Base-by-base conservation (phyloP, 768 basidiomycete genomes). In the Mycena sanguinolenta region DNA sequence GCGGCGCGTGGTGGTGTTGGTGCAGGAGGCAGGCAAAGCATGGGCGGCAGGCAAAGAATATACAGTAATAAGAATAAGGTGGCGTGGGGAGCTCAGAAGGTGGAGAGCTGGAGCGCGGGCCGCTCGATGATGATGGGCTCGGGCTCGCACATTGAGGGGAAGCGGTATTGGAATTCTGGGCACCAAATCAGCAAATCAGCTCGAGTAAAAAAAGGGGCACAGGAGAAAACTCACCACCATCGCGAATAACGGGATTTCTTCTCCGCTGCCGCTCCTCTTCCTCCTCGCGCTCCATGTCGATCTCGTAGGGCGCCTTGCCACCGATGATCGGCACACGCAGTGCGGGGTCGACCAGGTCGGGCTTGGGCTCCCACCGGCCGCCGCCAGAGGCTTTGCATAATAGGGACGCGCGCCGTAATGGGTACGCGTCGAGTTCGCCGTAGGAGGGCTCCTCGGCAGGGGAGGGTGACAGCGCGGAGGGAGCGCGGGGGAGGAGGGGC, bases 301-400 rank as follows among this genome's bases (percentile, higher is more conserved):
- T 78, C 77, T 94, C 92, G 67, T 85, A 94, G 5, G 83, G 85
- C 0, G 92, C 88, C 75, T 92, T 92, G 74, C 85, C 85, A 12
- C 92, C 92, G 1, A 90, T 90, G 49, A 90, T 78, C 39, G 89
- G 87, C n/a, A 89, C 79, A 16, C 90, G 86, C 71, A 86, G 83
- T 59, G 86, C 86, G 75, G 82, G 79, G 65, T 85, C 73, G 71
- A 80, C 81, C 2, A 85, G 81, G 13, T 80, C 79, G 34, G 85
- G 86, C 75, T 90, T 91, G 38, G 94, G 93, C 72, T 88, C 87
- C 93, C 93, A 95, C 38, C 94, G 89, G 19, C 93, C 93, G 17
- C 92, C 92, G 54, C 94, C 93, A 23, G 89, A 88, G 1, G 90
- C 91, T 74, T 95, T 95, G 82, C 93, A 95, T 17, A 93, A 84